Base-by-base conservation (phyloP, 805 yeast genomes). In the Candida rishiriensis region DNA sequence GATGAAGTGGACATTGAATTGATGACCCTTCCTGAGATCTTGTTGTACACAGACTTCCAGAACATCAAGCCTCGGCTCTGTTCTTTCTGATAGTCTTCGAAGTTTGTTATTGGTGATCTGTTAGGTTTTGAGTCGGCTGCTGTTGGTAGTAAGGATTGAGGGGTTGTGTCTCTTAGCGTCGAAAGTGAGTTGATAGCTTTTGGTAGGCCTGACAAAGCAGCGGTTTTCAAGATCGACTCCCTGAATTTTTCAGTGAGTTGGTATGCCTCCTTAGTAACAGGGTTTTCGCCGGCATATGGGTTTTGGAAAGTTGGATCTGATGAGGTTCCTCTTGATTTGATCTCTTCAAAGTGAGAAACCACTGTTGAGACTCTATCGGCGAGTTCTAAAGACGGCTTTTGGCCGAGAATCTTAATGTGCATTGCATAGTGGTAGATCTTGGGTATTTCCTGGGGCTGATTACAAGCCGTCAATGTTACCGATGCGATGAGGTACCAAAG, bases 161-260 rank as follows among this genome's bases (percentile, higher is more conserved):
- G 96, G 0, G 96, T 86, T 1, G 71, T 79, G 26, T 74, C 74
- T 47, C 78, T 78, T 44, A 89, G 68, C 14, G 72, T 70, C 53
- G 78, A 83, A 55, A 90, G 65, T 1, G 95, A 76, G 61, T 89
- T 90, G 61, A 90, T 90, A 1, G 89, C 78, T 53, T 82, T 83
- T 1, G 97, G 97, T 12, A 89, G 70, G 0, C 97, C 97, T 13
- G 81, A 78, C 38, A 90, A 66, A 0, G 96, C 95, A 0, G 85
- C 75, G 3, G 88, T 72, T 57, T 89, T 90, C 56, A 90, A 66
- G 3, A 90, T 66, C 9, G 89, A 81, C 56, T 90, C 97, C 47
- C 95, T 70, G 42, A 85, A 68, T 52, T 83, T 77, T 34, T 70
- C 69, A 0, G 90, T 21, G 7, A 21, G 26, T 21, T 21, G 26